These are phyloP conservation scores for Cicer judaicum DNA, from an alignment of 306 rosid species.

Conservation along the genomic window DNA sequence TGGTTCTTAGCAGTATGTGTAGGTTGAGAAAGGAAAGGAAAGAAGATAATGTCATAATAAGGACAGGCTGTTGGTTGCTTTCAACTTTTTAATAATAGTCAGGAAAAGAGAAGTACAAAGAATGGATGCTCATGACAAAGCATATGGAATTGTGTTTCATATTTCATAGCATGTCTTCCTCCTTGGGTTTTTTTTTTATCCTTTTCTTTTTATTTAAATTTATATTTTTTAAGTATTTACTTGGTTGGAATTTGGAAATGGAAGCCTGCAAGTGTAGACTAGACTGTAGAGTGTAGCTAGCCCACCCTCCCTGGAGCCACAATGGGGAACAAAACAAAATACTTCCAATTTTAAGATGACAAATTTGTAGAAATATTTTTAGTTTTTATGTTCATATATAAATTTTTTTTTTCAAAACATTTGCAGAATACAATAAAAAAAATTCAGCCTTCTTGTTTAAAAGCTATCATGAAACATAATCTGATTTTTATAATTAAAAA, in stretches of 20 bases:
- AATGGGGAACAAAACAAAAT: constrained; percentile 46
- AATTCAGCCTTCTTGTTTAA: no score
- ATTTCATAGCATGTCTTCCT: constrained; percentile 82
- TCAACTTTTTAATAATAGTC: constrained; percentile 68
- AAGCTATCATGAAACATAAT: no score
- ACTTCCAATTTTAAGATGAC: constrained; percentile 38
- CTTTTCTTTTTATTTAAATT: not conserved
- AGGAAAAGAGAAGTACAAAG: constrained; percentile 69
- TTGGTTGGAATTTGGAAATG: constrained; percentile 4
- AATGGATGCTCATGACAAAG: constrained; percentile 77
- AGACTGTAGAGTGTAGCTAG: not conserved
- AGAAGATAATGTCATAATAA: constrained; percentile 41
- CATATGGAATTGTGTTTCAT: constrained; percentile 94
- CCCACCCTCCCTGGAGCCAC: constrained; percentile 47
- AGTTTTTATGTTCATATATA: not conserved
- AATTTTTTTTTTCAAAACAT: no score
- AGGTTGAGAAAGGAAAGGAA: constrained; percentile 45
- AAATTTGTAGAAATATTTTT: not conserved
- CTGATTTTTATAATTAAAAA: no score
- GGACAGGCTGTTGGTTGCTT: constrained; percentile 85
- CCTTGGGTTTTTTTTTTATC: constrained; percentile 42
- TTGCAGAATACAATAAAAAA: no score
- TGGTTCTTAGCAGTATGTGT: constrained; percentile 30
- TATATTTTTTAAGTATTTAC: not conserved
- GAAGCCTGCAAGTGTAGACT: constrained; percentile 8